Evolutionary conservation across 257 asterid species (phyloP).

Genomic region (Solanum chmielewskii): DNA sequence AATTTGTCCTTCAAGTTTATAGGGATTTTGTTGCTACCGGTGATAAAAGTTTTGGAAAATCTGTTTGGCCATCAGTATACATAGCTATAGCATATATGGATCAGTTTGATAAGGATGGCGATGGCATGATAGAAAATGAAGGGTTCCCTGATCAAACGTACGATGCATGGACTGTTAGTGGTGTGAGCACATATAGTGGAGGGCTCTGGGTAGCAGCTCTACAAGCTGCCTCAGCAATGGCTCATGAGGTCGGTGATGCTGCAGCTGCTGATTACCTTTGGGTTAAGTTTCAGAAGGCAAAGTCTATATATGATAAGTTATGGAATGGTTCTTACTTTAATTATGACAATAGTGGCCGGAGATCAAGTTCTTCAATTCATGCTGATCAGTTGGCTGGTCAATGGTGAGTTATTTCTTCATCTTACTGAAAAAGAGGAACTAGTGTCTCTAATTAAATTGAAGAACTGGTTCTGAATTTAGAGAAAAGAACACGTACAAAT

Average conservation of each 20-base stretch:
- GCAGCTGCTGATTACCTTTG: conserved; percentile 72
- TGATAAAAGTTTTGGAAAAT: conserved; percentile 50
- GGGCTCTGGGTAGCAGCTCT: conserved; percentile 97
- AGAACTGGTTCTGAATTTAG: background rate
- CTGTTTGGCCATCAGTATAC: conserved; percentile 93
- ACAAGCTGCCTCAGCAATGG: conserved; percentile 88
- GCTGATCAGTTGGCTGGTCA: conserved; percentile 98
- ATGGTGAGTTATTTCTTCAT: conserved; percentile 36
- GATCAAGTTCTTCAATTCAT: conserved; percentile 73
- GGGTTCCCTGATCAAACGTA: conserved; percentile 97
- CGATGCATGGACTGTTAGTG: conserved; percentile 84
- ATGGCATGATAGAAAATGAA: conserved; percentile 97
- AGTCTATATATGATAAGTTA: conserved; percentile 55
- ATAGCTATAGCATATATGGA: conserved; percentile 94
- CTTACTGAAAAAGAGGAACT: background rate
- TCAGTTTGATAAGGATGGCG: conserved; percentile 92
- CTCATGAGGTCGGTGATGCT: conserved; percentile 65
- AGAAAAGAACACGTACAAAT: background rate
- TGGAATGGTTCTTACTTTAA: conserved; percentile 91
- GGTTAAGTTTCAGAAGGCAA: conserved; percentile 71
- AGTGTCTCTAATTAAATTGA: background rate
- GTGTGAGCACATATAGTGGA: conserved; percentile 94
- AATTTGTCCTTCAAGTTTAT: conserved; percentile 86
- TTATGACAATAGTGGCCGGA: conserved; percentile 67
- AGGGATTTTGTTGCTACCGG: conserved; percentile 81